These are phyloP conservation scores for Globisporangium solare DNA, from an alignment of 352 stramenopile genomes.

Conservation along the genomic window DNA sequence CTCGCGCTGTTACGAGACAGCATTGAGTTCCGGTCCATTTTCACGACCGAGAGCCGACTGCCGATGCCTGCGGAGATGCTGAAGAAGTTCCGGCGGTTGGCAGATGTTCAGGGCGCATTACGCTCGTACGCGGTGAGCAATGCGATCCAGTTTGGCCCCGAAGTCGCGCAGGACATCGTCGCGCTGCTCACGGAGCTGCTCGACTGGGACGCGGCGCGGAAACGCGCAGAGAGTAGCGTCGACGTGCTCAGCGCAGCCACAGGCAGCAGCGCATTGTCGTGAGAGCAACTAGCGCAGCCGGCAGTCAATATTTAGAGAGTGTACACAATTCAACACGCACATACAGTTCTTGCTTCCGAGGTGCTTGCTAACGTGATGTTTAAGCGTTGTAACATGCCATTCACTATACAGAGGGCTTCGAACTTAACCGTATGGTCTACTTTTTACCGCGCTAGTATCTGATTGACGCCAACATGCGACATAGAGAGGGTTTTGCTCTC, in stretches of 20 bases:
- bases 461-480: too few relatives aligned
- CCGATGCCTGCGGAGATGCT: constrained; percentile 54
- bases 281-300: too few relatives aligned
- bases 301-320: too few relatives aligned
- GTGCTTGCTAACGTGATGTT: too few relatives aligned
- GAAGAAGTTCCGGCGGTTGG: constrained; percentile 59
- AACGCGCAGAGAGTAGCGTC: constrained; percentile 30
- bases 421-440: too few relatives aligned
- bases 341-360: too few relatives aligned
- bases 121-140: constrained; percentile 47
- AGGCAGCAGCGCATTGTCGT: neutral
- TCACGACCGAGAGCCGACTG: constrained; percentile 44
- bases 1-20: constrained; percentile 71
- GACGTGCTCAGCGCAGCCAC: neutral
- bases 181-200: constrained; percentile 61
- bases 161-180: constrained; percentile 80
- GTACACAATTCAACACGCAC: too few relatives aligned
- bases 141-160: constrained; percentile 72
- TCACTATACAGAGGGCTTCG: too few relatives aligned
- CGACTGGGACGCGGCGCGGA: constrained; percentile 55
- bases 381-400: too few relatives aligned
- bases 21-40: constrained; percentile 49
- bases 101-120: constrained; percentile 76
- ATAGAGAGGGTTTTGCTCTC: too few relatives aligned
- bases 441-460: too few relatives aligned